phyloP scores from a whole-genome alignment of 495 filamentous ascomycete species.

The Aspergillus incahuasiensis region DNA sequence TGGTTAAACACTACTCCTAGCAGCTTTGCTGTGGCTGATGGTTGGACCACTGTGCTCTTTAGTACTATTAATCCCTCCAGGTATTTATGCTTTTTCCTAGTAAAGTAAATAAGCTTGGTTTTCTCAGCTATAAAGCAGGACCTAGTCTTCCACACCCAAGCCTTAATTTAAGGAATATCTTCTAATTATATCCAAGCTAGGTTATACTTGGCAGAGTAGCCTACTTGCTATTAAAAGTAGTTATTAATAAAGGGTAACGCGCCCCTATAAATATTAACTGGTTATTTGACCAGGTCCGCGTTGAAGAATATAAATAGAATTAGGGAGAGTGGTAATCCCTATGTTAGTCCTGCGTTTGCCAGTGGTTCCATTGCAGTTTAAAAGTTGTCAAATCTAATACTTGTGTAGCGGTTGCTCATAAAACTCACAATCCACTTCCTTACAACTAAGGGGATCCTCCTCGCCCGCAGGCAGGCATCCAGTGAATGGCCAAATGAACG shows the following conservation, averaged over 20 bases:
- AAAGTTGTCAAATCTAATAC: conserved; percentile 26
- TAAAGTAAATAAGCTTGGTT: conserved; percentile 26
- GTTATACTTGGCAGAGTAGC: conserved; percentile 18
- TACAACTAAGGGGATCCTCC: conserved; percentile 14
- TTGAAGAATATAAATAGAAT: conserved; percentile 30
- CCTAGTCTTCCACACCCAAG: conserved; percentile 10
- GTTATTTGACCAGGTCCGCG: conserved; percentile 22
- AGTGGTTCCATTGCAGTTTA: conserved; percentile 5
- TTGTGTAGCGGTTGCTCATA: conserved; percentile 19
- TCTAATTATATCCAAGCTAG: conserved; percentile 13
- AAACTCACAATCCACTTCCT: conserved; percentile 26
- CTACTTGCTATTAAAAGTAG: conserved; percentile 21
- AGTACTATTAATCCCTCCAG: conserved; percentile 13
- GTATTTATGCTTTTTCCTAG: conserved; percentile 4
- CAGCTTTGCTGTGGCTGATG: conserved; percentile 19
- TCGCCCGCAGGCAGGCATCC: conserved; percentile 14
- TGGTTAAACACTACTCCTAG: conserved; percentile 22
- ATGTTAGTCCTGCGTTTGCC: conserved; percentile 23
- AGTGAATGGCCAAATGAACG: conserved; percentile 29
- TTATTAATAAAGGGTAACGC: conserved; percentile 24
- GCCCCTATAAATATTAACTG: conserved; percentile 16
- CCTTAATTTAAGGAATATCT: conserved; percentile 20
- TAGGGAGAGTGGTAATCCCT: conserved; percentile 25
- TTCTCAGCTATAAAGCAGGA: conserved; percentile 24
- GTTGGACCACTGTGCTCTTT: conserved; percentile 10